Evolutionary conservation across 805 yeast species (phyloP), one percentile per base, ranked within the genome.

Genomic region (Debaryomyces tyrocola): DNA sequence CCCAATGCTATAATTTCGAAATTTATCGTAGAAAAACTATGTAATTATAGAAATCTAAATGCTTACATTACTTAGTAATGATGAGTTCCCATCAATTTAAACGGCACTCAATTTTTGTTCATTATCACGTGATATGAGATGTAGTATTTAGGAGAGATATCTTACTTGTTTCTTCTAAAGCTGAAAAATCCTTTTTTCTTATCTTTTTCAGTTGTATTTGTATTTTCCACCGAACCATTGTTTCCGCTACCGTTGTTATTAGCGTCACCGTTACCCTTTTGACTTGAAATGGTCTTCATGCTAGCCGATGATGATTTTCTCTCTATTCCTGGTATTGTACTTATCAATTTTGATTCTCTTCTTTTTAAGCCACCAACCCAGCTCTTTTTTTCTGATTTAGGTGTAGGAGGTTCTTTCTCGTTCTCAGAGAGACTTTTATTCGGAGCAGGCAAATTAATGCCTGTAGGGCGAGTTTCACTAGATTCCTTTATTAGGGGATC

Each of bases 331-430:
- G 34, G 37, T 8, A 20, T 4, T 12, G 31, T 41, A 20, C 31
- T 20, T 11, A 33, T 12, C 15, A 41, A n/a, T 33, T 54, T 63
- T 39, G 58, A 60, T 39, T 62, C 72, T 44, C 67, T 51, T 29
- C 69, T 54, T 42, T 68, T 69, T 27, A 71, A 57, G 0, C 73
- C 70, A 2, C 70, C 72, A 4, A 70, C 72, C 74, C 74, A 69
- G 31, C 68, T 59, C 45, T 72, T 72, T 57, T 71, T 70, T 35
- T 69, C 74, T n/a, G 44, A 38, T 28, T 29, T 39, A 5, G 34
- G 18, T 7, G 18, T 12, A 5, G 8, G 43, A 46, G 44, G 6
- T 36, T 40, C 21, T 36, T 47, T 46, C 29, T 29, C 38, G n/a
- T 15, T 33, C 21, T 41, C 33, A 14, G 31, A 9, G 11, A 14